Conservation (phyloP, 305 asterid species). For the Fraxinus paxiana region DNA sequence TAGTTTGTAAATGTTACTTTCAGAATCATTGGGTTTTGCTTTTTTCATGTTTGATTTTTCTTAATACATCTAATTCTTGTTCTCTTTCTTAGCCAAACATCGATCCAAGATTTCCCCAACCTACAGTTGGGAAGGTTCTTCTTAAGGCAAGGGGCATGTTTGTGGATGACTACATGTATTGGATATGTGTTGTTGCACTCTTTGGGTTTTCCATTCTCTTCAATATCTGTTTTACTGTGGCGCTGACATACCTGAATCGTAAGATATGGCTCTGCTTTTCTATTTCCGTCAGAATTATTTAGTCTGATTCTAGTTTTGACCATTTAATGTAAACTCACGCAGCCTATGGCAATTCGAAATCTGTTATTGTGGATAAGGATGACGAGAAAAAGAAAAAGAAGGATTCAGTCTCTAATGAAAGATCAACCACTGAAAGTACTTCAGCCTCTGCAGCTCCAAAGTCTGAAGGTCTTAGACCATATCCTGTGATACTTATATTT, state of each 20-base stretch:
- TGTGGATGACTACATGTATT: conserved; percentile 63
- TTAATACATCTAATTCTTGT: conserved; percentile 14
- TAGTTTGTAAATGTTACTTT: conserved; percentile 1
- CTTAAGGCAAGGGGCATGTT: conserved; percentile 81
- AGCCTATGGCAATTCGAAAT: conserved; percentile 70
- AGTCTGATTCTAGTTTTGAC: conserved; percentile 28
- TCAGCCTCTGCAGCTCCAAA: conserved; percentile 40
- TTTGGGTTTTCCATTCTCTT: conserved; percentile 73
- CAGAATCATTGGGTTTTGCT: not conserved
- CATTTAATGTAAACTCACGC: conserved; percentile 23
- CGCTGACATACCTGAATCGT: conserved; percentile 70
- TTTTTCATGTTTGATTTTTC: not conserved
- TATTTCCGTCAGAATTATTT: conserved; percentile 1
- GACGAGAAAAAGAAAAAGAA: conserved; percentile 25
- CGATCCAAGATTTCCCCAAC: conserved; percentile 45
- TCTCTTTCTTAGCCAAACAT: conserved; percentile 49
- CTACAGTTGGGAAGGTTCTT: conserved; percentile 84
- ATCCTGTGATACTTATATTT: not conserved
- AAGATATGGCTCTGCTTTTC: conserved; percentile 29
- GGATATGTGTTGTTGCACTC: conserved; percentile 75
- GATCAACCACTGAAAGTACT: conserved; percentile 22
- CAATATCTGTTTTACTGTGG: conserved; percentile 60
- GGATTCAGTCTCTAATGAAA: conserved; percentile 17
- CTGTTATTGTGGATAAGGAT: conserved; percentile 42
- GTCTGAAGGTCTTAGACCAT: conserved; percentile 36